Evolutionary conservation across 495 filamentous ascomycete genomes (phyloP).

Genomic region (Trichoderma parareesei): DNA sequence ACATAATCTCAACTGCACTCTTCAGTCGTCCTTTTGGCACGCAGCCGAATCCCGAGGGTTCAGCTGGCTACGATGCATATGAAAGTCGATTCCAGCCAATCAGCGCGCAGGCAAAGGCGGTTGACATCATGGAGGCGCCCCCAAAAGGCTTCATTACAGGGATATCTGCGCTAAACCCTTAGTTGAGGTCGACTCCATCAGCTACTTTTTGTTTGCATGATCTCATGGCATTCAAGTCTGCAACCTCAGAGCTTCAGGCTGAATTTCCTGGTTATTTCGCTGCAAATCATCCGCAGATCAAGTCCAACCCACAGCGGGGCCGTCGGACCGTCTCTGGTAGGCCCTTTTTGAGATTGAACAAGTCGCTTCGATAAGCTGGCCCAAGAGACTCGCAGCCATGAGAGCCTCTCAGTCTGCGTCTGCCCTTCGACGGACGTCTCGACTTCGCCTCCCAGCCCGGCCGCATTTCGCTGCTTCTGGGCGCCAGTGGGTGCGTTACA

Average conservation of each 20-base stretch:
- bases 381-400: conserved; percentile 16
- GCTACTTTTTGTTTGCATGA: not conserved
- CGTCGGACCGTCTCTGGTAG: not conserved
- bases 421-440: conserved; percentile 19
- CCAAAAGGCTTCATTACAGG: not conserved
- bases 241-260: not conserved
- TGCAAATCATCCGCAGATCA: not conserved
- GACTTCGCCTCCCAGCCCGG: conserved; percentile 16
- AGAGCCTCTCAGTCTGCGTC: conserved; percentile 17
- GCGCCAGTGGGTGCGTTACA: conserved; percentile 25
- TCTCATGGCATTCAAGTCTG: not conserved
- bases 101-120: not conserved
- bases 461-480: conserved; percentile 1
- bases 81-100: not conserved
- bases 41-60: too few relatives aligned
- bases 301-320: not conserved
- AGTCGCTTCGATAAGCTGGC: not conserved
- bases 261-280: not conserved
- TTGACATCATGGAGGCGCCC: not conserved
- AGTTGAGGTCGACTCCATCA: not conserved
- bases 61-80: too few relatives aligned
- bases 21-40: too few relatives aligned
- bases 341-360: not conserved
- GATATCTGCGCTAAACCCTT: not conserved
- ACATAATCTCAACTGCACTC: too few relatives aligned